Evolutionary conservation across 306 rosid species (phyloP).

Genomic region (Quercus berberidifolia): DNA sequence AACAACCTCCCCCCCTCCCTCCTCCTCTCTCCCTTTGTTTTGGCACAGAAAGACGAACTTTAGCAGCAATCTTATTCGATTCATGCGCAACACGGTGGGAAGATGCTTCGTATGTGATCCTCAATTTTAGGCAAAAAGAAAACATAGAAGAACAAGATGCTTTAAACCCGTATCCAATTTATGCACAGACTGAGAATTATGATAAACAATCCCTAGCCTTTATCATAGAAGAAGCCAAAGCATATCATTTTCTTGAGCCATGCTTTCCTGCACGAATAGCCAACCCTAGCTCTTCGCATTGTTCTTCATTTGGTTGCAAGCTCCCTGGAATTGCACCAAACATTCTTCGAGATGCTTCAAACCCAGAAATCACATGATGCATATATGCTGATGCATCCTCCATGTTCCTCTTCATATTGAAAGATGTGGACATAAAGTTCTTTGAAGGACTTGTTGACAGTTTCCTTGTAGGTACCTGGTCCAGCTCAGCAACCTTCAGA

Average conservation of each 20-base stretch:
- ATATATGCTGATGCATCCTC: slow-evolving; percentile 69
- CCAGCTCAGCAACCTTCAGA: slow-evolving; percentile 51
- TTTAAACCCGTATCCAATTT: not conserved
- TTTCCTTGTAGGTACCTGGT: slow-evolving; percentile 28
- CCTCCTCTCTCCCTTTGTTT: no score
- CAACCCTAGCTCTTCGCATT: slow-evolving; percentile 71
- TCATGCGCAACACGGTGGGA: not conserved
- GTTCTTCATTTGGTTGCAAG: slow-evolving; percentile 80
- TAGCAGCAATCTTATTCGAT: not conserved
- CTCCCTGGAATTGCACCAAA: slow-evolving; percentile 88
- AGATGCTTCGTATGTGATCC: not conserved
- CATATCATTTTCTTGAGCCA: slow-evolving; percentile 29
- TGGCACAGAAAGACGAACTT: not conserved
- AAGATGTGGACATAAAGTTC: slow-evolving; percentile 49
- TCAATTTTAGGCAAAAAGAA: not conserved
- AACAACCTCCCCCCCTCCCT: no score
- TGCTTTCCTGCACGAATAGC: slow-evolving; percentile 24
- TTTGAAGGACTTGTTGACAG: slow-evolving; percentile 34
- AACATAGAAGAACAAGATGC: not conserved
- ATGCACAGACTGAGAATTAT: not conserved
- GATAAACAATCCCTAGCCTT: slow-evolving; percentile 3
- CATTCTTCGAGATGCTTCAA: slow-evolving; percentile 61
- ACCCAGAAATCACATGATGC: slow-evolving; percentile 72
- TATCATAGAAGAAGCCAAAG: not conserved
- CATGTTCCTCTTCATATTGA: slow-evolving; percentile 31